Evolutionary conservation across 768 basidiomycete species (phyloP).

Genomic region (Candolleomyces eurysporus): DNA sequence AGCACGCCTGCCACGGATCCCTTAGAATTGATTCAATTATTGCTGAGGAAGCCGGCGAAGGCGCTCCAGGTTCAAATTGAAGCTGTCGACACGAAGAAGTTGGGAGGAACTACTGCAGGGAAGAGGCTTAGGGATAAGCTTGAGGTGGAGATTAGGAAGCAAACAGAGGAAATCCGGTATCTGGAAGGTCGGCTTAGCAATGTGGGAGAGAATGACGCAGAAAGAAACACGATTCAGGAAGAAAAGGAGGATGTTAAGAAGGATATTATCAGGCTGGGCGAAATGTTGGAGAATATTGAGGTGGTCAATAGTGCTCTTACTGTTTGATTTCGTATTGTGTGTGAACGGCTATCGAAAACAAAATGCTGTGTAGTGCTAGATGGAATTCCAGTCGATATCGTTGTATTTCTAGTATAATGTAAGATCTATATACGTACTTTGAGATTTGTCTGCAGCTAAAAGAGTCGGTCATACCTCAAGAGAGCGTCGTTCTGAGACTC

Average conservation of each 20-base stretch:
- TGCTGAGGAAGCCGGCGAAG: background rate
- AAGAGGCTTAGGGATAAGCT: background rate
- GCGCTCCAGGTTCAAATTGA: background rate
- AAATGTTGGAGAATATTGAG: background rate
- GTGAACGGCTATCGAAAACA: too few relatives aligned
- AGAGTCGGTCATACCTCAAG: too few relatives aligned
- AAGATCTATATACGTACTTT: too few relatives aligned
- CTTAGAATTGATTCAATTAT: background rate
- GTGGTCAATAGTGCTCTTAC: background rate
- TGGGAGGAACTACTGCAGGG: background rate
- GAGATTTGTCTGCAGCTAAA: too few relatives aligned
- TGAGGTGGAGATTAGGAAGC: background rate
- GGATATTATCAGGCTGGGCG: background rate
- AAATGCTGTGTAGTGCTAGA: too few relatives aligned
- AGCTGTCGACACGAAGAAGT: background rate
- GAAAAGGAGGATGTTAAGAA: background rate
- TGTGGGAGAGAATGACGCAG: background rate
- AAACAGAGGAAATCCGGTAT: background rate
- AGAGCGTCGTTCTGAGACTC: too few relatives aligned
- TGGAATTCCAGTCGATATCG: too few relatives aligned
- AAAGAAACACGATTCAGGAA: background rate
- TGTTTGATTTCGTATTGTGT: too few relatives aligned
- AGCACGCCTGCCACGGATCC: background rate
- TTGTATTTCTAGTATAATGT: too few relatives aligned
- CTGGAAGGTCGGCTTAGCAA: background rate